Evolutionary conservation across 2,329 filamentous ascomycete species (phyloP).

Genomic region (Pseudogymnoascus sp.): DNA sequence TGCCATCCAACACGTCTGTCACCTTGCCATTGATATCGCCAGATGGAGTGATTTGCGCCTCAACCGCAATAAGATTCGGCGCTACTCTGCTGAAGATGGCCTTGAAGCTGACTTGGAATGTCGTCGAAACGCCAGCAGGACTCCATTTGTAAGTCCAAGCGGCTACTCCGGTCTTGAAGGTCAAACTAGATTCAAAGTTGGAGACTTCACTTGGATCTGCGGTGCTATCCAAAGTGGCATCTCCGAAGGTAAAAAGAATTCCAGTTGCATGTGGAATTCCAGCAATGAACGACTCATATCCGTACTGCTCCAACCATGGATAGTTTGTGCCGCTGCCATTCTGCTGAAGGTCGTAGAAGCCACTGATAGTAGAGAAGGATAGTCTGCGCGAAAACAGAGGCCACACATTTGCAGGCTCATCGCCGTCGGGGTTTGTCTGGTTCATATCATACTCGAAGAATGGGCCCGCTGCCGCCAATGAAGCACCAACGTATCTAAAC

Average conservation of each 20-base stretch:
- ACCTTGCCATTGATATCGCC: slow-evolving; percentile 48
- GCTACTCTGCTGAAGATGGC: slow-evolving; percentile 42
- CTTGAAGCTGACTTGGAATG: slow-evolving; percentile 55
- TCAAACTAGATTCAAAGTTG: slow-evolving; percentile 53
- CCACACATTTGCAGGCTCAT: slow-evolving; percentile 52
- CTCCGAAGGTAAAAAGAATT: slow-evolving; percentile 48
- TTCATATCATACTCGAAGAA: slow-evolving; percentile 29
- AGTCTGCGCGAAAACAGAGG: slow-evolving; percentile 57
- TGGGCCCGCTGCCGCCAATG: slow-evolving; percentile 25
- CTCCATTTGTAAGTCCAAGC: slow-evolving; percentile 62
- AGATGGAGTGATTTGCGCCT: slow-evolving; percentile 50
- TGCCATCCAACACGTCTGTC: slow-evolving; percentile 61
- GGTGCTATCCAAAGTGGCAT: slow-evolving; percentile 52
- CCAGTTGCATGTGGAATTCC: slow-evolving; percentile 65
- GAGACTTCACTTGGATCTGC: slow-evolving; percentile 52
- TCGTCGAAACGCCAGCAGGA: slow-evolving; percentile 39
- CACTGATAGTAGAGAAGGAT: slow-evolving; percentile 59
- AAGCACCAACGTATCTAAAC: slow-evolving; percentile 26
- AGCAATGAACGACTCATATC: slow-evolving; percentile 62
- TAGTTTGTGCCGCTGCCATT: slow-evolving; percentile 57
- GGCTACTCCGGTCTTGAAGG: slow-evolving; percentile 55
- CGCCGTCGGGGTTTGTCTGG: slow-evolving; percentile 24
- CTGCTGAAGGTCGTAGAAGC: slow-evolving; percentile 57
- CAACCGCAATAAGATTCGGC: slow-evolving; percentile 38
- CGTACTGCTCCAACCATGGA: slow-evolving; percentile 61